A percentile compares a stretch with the other conserved stretches of the same genome.
phyloP scores from a whole-genome alignment of 768 basidiomycete species.

The Lentinus tigrinus region DNA sequence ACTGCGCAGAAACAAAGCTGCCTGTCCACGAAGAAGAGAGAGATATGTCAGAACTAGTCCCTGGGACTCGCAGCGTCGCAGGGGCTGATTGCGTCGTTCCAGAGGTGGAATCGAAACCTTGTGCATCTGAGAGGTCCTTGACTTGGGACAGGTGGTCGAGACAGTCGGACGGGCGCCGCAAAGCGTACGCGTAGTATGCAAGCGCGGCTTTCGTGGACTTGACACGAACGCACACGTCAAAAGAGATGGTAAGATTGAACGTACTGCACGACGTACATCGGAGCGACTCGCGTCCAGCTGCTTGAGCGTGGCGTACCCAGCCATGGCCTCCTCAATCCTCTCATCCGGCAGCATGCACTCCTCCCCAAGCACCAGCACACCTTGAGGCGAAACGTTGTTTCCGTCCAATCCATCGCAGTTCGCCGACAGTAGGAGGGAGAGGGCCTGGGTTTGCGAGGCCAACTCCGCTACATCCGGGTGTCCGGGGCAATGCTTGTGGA shows the following conservation, averaged over 20 bases:
- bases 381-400: constrained; percentile 32
- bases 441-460: constrained; percentile 63
- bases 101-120: constrained; percentile 48
- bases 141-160: constrained; percentile 57
- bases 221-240: constrained; percentile 1
- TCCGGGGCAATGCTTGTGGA: constrained; percentile 77
- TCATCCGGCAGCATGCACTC: constrained; percentile 61
- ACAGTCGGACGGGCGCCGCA: constrained; percentile 64
- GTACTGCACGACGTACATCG: constrained; percentile 48
- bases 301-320: constrained; percentile 55
- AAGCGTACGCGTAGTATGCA: constrained; percentile 80
- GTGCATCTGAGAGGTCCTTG: constrained; percentile 52
- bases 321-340: constrained; percentile 53
- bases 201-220: constrained; percentile 69
- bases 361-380: constrained; percentile 44
- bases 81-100: constrained; percentile 41
- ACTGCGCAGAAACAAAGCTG: constrained; percentile 45
- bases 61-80: constrained; percentile 37
- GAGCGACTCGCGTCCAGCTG: constrained; percentile 47
- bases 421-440: constrained; percentile 49
- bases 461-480: constrained; percentile 61
- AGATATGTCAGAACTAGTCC: constrained; percentile 37
- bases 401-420: constrained; percentile 51
- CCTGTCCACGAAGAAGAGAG: constrained; percentile 46
- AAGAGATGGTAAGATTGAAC: neutral